Evolutionary conservation across 2,329 filamentous ascomycete genomes (phyloP), one percentile per base, ranked within the genome.

Genomic region (Xylaria sp.): DNA sequence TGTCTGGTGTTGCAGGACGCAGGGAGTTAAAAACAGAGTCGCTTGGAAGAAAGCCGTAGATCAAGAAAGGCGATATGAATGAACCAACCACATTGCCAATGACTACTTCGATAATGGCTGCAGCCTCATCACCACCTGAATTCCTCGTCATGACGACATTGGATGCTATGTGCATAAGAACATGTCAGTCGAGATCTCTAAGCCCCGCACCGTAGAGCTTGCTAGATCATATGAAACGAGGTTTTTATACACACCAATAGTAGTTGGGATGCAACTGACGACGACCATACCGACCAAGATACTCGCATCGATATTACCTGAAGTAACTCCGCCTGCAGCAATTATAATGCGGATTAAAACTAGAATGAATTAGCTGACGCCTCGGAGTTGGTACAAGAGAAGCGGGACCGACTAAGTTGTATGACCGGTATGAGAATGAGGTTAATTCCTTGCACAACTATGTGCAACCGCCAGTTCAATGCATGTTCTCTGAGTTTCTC

Each of bases 121-220:
- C 86, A 2, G 87, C 87, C 67, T 89, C 87, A 72, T 93, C 91
- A 5, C 91, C 91, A 43, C 90, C 87, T 0, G 91, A 87, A 45
- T 87, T 84, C 30, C 89, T 82, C 6, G 91, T 93, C 90, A 93
- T 92, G 46, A 93, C 89, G 8, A 92, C 89, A 76, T 93, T 93
- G 53, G 88, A 91, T 8, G 89, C 36, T 36, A 15, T 13, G 34
- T 36, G 12, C 12, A 15, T 36, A 36, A 15, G 5, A 36, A 36
- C 34, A 36, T 36, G 34, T 36, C 15, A 36, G 34, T 36, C 9
- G 34, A 36, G 34, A 36, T 36, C 34, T 36, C 34, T 15, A 1
- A 36, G 34, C 10, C 12, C 34, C 34, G 34, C 34, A 36, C 5
- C 12, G 15, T 12, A 36, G 12, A 36, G 15, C 34, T 36, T 36